Conservation (phyloP, 2,329 filamentous ascomycete species). For the Volutella citrinella region DNA sequence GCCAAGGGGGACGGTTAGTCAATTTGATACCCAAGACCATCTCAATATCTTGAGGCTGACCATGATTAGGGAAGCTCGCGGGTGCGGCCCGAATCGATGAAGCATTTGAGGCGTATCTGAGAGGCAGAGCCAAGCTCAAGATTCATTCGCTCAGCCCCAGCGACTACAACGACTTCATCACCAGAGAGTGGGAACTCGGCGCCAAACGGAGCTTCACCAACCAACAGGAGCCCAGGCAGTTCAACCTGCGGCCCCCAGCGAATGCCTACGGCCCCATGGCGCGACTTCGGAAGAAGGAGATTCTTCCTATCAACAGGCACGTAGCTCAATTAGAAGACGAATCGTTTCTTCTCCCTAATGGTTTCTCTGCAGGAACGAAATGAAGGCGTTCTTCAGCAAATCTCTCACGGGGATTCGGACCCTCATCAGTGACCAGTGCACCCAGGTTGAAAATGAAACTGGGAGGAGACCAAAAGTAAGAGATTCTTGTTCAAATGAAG, state of each 20-base stretch:
- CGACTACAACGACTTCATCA: constrained; percentile 3
- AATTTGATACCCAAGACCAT: background rate
- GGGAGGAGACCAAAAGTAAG: constrained; percentile 4
- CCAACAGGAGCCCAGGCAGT: background rate
- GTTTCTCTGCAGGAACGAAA: constrained; percentile 3
- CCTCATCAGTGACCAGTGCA: constrained; percentile 2
- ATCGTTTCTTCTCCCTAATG: background rate
- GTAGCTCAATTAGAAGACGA: background rate
- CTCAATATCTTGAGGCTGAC: background rate
- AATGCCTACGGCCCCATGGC: background rate
- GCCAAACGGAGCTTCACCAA: constrained; percentile 1
- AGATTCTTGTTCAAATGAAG: background rate
- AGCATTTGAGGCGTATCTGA: constrained; percentile 3
- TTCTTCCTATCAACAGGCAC: constrained; percentile 2
- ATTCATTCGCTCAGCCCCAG: background rate
- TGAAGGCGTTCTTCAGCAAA: constrained; percentile 3
- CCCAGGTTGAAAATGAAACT: background rate
- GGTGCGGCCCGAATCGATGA: constrained; percentile 6
- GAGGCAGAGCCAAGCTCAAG: constrained; percentile 2
- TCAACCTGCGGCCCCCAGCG: background rate
- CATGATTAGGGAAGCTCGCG: background rate
- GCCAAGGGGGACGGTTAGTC: constrained; percentile 4
- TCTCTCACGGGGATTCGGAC: constrained; percentile 5
- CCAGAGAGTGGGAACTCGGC: constrained; percentile 1
- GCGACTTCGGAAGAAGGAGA: constrained; percentile 1